Evolutionary conservation across 148 eudicot species (phyloP).

Genomic region (Chenopodium album): DNA sequence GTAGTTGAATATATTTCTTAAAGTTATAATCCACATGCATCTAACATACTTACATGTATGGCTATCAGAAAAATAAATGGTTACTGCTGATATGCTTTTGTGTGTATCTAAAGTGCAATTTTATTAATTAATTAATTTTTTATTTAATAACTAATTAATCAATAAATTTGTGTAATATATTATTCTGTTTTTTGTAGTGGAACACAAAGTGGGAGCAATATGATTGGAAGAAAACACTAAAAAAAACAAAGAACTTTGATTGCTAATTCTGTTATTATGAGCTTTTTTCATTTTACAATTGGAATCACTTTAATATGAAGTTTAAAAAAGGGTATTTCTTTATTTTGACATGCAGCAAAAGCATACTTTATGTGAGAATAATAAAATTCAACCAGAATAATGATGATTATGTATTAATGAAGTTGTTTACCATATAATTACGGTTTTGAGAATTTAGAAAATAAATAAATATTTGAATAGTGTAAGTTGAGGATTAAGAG

Average conservation of each 20-base stretch:
- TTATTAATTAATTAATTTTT: not conserved
- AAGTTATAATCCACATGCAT: constrained; percentile 24
- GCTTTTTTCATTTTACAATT: not conserved
- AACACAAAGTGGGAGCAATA: not conserved
- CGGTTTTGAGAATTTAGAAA: no score
- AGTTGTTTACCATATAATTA: no score
- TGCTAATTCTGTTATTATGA: not conserved
- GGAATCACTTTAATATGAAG: constrained; percentile 19
- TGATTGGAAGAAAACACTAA: not conserved
- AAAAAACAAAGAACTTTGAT: constrained; percentile 2
- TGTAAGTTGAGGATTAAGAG: no score
- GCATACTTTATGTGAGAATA: not conserved
- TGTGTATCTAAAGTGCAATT: not conserved
- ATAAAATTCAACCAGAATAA: no score
- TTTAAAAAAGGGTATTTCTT: not conserved
- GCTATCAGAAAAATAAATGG: not conserved
- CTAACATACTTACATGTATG: not conserved
- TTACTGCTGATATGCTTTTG: not conserved
- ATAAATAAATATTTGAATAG: no score
- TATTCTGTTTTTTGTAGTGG: not conserved
- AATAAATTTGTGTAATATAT: not conserved
- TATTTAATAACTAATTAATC: no score
- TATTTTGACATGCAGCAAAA: not conserved
- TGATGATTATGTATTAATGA: no score
- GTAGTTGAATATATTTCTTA: not conserved